phyloP scores from a whole-genome alignment of 2,329 filamentous ascomycete species.

The Diaporthe amygdali region DNA sequence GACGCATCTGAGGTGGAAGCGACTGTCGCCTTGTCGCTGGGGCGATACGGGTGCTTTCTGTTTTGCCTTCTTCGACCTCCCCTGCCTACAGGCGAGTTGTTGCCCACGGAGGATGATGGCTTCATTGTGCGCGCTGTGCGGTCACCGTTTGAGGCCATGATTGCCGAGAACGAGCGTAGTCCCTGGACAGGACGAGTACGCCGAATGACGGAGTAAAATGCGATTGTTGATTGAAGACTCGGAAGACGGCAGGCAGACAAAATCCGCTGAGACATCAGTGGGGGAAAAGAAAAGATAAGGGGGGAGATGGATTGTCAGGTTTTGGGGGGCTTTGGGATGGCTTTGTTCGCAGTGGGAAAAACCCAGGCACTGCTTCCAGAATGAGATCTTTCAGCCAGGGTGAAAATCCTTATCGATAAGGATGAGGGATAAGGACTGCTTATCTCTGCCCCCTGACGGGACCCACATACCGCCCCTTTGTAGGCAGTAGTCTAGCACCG shows the following conservation, averaged over 20 bases:
- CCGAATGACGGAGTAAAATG: not conserved
- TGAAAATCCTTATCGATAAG: not conserved
- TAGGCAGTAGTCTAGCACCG: no score
- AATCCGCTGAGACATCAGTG: not conserved
- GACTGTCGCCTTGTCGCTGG: not conserved
- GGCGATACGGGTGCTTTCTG: slow-evolving; percentile 9
- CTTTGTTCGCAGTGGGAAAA: not conserved
- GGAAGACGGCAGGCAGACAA: not conserved
- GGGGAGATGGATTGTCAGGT: not conserved
- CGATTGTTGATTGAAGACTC: not conserved
- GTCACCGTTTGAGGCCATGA: not conserved
- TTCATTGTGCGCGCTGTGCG: not conserved
- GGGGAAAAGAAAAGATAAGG: not conserved
- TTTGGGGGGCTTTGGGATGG: not conserved
- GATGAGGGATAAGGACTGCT: not conserved
- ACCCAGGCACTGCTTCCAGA: not conserved
- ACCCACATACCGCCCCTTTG: not conserved
- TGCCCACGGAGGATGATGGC: not conserved
- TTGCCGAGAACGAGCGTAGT: not conserved
- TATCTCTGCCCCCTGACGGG: not conserved
- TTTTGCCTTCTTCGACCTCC: slow-evolving; percentile 1
- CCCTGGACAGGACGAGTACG: not conserved
- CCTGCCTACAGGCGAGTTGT: not conserved
- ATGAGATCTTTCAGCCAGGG: not conserved
- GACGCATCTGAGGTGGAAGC: not conserved